phyloP scores from a whole-genome alignment of 345 rosid genomes.

The Conringia planisiliqua region DNA sequence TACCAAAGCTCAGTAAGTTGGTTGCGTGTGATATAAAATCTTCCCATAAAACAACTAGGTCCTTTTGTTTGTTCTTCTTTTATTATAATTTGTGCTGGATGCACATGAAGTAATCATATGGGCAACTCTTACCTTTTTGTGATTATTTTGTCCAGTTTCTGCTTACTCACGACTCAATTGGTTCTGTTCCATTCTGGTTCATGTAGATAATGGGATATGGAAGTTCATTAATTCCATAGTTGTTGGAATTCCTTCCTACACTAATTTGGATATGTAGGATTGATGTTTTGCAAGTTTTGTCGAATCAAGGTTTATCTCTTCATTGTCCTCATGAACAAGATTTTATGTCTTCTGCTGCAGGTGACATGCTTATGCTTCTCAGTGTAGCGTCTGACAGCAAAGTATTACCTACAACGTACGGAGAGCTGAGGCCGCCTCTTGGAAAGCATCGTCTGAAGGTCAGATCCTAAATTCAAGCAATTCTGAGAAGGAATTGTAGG shows the following conservation, averaged over 20 bases:
- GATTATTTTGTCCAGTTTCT: conserved; percentile 16
- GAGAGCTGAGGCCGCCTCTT: conserved; percentile 93
- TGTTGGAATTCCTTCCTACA: conserved; percentile 13
- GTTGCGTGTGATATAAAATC: not conserved
- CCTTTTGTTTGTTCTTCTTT: not conserved
- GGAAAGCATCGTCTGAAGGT: conserved; percentile 99
- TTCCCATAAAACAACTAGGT: not conserved
- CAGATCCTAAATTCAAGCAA: conserved; percentile 14
- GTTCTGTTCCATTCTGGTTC: conserved; percentile 13
- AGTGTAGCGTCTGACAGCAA: conserved; percentile 78
- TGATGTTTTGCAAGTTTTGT: conserved; percentile 6
- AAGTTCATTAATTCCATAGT: conserved; percentile 1
- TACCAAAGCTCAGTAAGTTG: conserved; percentile 84
- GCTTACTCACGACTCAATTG: not conserved
- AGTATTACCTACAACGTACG: conserved; percentile 83
- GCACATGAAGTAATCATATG: conserved; percentile 1
- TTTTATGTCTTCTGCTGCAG: conserved; percentile 44
- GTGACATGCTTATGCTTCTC: conserved; percentile 67
- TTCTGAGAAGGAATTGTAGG: not conserved
- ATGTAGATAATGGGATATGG: not conserved
- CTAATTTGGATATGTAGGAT: conserved; percentile 15
- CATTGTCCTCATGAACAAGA: conserved; percentile 18
- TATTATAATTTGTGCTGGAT: not conserved
- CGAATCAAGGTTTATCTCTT: not conserved
- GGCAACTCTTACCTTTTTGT: not conserved